Conservation (phyloP, 2,329 filamentous ascomycete species). For the Dactylella cylindrospora region DNA sequence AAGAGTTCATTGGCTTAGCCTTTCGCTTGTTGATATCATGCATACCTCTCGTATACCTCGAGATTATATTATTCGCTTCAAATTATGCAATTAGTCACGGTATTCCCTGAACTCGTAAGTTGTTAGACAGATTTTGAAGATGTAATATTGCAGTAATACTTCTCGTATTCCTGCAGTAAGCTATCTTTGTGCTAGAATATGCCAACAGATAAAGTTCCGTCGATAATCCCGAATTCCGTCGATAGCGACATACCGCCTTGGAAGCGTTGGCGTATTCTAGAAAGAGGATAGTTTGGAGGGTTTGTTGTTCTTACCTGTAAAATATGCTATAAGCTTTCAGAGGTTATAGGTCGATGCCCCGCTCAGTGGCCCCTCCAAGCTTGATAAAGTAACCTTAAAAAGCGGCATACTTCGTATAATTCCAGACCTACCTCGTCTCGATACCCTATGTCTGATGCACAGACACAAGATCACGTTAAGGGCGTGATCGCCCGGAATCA, state of each 20-base stretch:
- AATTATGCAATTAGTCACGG: constrained; percentile 1
- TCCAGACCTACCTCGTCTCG: too few species aligned
- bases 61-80: constrained; percentile 39
- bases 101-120: constrained; percentile 6
- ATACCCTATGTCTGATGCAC: too few species aligned
- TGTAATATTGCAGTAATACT: constrained; percentile 33
- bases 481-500: too few species aligned
- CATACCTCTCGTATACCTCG: constrained; percentile 28
- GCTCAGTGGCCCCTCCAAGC: too few species aligned
- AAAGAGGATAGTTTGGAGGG: neutral
- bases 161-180: constrained; percentile 20
- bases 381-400: too few species aligned
- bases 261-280: neutral
- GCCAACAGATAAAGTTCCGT: neutral
- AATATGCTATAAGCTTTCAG: neutral
- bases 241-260: neutral
- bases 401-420: too few species aligned
- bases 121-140: constrained; percentile 8
- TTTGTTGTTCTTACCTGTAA: neutral
- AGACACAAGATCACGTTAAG: too few species aligned
- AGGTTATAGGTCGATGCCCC: too few species aligned
- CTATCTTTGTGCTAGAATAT: neutral
- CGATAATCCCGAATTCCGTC: neutral
- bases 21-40: constrained; percentile 27
- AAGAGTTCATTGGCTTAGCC: neutral